Conservation (phyloP, 768 basidiomycete species). For the Hericium coralloides region DNA sequence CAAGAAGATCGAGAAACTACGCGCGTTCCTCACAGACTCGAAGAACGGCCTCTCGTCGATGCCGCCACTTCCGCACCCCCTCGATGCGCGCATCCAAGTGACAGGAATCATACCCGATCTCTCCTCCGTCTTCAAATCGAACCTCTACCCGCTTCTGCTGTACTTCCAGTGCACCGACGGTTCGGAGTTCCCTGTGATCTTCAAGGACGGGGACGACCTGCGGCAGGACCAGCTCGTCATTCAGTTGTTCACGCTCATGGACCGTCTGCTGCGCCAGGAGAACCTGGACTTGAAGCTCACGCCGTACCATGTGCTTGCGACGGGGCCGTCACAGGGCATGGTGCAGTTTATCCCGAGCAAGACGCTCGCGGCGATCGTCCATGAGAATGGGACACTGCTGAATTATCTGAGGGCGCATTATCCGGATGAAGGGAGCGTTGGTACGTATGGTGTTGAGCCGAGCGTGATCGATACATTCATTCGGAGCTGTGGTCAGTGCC, state of each 20-base stretch:
- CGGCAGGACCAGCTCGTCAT: slow-evolving; percentile 97
- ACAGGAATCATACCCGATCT: slow-evolving; percentile 87
- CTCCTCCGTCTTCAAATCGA: slow-evolving; percentile 95
- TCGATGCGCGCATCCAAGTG: slow-evolving; percentile 80
- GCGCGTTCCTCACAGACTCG: slow-evolving; percentile 73
- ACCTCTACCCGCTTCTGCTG: slow-evolving; percentile 84
- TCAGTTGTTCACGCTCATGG: slow-evolving; percentile 98
- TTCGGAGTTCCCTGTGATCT: slow-evolving; percentile 87
- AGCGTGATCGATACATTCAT: slow-evolving; percentile 94
- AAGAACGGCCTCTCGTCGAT: slow-evolving; percentile 81
- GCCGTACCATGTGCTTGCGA: slow-evolving; percentile 90
- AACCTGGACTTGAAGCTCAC: slow-evolving; percentile 89
- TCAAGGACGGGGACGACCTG: slow-evolving; percentile 99
- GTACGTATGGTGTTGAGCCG: slow-evolving; percentile 92
- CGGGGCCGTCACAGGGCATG: slow-evolving; percentile 90
- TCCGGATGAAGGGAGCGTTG: slow-evolving; percentile 91
- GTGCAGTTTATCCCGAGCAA: slow-evolving; percentile 93
- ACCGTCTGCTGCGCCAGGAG: slow-evolving; percentile 85
- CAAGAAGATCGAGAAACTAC: slow-evolving; percentile 95
- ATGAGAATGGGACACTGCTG: slow-evolving; percentile 80
- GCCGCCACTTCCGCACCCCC: slow-evolving; percentile 75
- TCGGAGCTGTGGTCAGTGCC: slow-evolving; percentile 82
- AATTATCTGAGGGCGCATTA: slow-evolving; percentile 82
- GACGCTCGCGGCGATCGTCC: slow-evolving; percentile 90
- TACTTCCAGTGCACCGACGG: slow-evolving; percentile 84